Percentiles rank a stretch among this genome's conserved stretches.
Evolutionary conservation across 2,329 filamentous ascomycete genomes (phyloP).

Genomic region (Penicillium palitans): DNA sequence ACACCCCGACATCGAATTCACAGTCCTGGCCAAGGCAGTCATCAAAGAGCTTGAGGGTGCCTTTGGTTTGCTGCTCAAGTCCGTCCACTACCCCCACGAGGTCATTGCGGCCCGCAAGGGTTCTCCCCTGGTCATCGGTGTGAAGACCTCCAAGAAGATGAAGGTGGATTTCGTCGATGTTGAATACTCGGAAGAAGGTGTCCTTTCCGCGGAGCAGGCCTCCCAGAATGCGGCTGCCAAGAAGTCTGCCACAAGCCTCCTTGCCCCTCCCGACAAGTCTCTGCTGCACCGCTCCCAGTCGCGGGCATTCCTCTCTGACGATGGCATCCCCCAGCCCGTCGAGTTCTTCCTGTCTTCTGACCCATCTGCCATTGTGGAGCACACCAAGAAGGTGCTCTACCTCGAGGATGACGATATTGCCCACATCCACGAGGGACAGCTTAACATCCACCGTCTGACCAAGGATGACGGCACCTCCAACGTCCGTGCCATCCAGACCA

Average conservation of each 20-base stretch:
- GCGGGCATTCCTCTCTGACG: conserved; percentile 96
- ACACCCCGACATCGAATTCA: conserved; percentile 93
- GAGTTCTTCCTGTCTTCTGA: conserved; percentile 99
- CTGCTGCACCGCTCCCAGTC: conserved; percentile 98
- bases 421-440: conserved; percentile 96
- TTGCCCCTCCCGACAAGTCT: conserved; percentile 94
- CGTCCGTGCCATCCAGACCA: conserved; percentile 95
- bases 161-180: conserved; percentile 99
- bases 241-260: conserved; percentile 73
- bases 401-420: conserved; percentile 99
- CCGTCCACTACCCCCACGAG: conserved; percentile 96
- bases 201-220: conserved; percentile 87
- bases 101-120: conserved; percentile 97
- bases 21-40: conserved; percentile 92
- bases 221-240: conserved; percentile 96
- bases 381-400: conserved; percentile 99
- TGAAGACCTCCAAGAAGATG: conserved; percentile 97
- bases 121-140: conserved; percentile 94
- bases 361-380: conserved; percentile 96
- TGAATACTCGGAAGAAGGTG: conserved; percentile 87
- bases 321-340: conserved; percentile 94
- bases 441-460: conserved; percentile 97
- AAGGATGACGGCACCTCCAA: conserved; percentile 97
- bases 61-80: conserved; percentile 96
- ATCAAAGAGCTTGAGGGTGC: conserved; percentile 98